Evolutionary conservation across 495 filamentous ascomycete species (phyloP).

Genomic region (Penicillium herquei): DNA sequence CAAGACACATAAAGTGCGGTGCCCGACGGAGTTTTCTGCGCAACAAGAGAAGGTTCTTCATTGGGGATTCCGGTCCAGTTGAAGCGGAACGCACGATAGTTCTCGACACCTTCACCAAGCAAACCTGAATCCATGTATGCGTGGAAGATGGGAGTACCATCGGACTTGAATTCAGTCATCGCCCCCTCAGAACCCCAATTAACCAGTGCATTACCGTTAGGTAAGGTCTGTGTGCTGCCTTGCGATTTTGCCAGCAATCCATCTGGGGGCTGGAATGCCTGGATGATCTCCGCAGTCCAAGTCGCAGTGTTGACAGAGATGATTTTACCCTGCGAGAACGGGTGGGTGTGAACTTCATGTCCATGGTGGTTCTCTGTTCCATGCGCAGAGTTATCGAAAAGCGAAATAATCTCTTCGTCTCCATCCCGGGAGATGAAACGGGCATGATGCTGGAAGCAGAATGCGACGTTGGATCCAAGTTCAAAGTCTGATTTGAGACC

Average conservation of each 20-base stretch:
- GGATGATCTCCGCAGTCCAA: constrained; percentile 44
- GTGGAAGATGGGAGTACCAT: constrained; percentile 40
- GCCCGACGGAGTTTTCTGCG: constrained; percentile 12
- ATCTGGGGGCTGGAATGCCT: constrained; percentile 46
- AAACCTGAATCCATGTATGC: constrained; percentile 20
- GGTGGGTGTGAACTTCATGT: constrained; percentile 39
- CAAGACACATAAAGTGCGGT: constrained; percentile 30
- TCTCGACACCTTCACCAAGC: constrained; percentile 32
- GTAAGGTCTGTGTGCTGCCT: constrained; percentile 52
- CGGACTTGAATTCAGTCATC: constrained; percentile 45
- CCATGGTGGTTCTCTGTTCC: constrained; percentile 42
- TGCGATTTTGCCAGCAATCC: constrained; percentile 45
- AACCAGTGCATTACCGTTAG: constrained; percentile 46
- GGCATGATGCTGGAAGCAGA: constrained; percentile 61
- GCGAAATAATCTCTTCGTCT: constrained; percentile 45
- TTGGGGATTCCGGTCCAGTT: constrained; percentile 25
- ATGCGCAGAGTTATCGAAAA: constrained; percentile 53
- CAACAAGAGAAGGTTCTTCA: constrained; percentile 25
- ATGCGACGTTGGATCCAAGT: constrained; percentile 41
- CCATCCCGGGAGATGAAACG: constrained; percentile 45
- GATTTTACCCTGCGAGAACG: constrained; percentile 54
- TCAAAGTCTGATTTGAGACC: constrained; percentile 42
- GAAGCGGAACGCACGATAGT: constrained; percentile 22
- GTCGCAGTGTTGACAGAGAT: constrained; percentile 49
- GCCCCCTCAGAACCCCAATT: constrained; percentile 52